Base-by-base conservation (phyloP, 139 green algal genomes). In the Chlorella sp. region DNA sequence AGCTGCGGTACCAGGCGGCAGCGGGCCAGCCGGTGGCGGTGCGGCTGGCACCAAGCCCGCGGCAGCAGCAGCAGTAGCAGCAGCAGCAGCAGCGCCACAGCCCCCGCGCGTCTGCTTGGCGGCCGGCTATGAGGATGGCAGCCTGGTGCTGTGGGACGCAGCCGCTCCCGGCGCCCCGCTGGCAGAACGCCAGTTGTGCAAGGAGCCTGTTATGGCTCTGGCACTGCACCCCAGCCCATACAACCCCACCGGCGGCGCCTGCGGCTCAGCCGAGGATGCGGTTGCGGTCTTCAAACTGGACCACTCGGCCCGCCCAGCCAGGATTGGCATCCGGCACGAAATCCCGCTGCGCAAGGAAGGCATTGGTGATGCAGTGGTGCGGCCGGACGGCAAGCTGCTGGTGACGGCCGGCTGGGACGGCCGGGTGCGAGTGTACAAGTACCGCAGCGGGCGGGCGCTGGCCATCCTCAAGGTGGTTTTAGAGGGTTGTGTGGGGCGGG, bases 371-470 rank as follows among this genome's bases (percentile, higher is more conserved):
- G 85, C 92, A 8, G 82, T 69, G 0, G 78, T 95, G 32, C 88
- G 92, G 24, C 28, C 46, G 0, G 92, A 95, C 56, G 81, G 84
- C 64, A 86, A 79, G 62, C 69, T 95, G 9, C 82, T 95, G 48
- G 92, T 86, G 28, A 82, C 77, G 11, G 92, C 79, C 14, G 88
- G 92, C 79, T 95, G 92, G 92, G 92, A 95, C 72, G 90, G 92
- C 68, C 82, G 83, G 26, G 76, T 91, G 8, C 75, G 92, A 26
- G 30, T 95, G 28, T 95, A 87, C 72, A 88, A 89, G 9, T 85
- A 88, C 70, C 84, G 78, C 30, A 87, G 69, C 78, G 51, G 65
- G 17, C 78, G 87, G 56, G 76, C 84, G 9, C 84, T 95, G 43
- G 92, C 92, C 19, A 62, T 93, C 7, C 84, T 94, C 7, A 89